Conservation (phyloP, 108 stramenopile species). For the Bacterosira constricta region DNA sequence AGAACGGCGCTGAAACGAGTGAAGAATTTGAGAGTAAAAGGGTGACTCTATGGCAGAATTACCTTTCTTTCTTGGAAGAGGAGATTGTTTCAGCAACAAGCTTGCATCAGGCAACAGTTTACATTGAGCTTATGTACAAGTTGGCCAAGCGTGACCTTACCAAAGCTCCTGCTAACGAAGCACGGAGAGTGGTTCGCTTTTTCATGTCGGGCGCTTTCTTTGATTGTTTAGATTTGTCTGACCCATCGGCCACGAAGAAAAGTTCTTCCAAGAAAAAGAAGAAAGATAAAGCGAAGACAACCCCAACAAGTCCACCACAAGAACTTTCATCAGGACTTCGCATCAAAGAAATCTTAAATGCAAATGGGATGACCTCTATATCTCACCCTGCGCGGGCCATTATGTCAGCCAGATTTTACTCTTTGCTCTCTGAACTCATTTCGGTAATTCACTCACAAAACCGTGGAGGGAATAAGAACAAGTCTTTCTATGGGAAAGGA, state of each 20-base stretch:
- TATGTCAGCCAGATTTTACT: slow-evolving; percentile 77
- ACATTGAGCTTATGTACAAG: slow-evolving; percentile 47
- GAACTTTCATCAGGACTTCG: slow-evolving; percentile 40
- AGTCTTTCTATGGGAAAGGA: slow-evolving; percentile 16
- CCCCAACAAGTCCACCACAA: slow-evolving; percentile 1
- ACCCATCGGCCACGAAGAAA: not conserved
- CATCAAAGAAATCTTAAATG: slow-evolving; percentile 31
- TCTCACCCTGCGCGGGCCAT: slow-evolving; percentile 52
- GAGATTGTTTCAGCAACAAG: slow-evolving; percentile 41
- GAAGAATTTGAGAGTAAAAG: slow-evolving; percentile 25
- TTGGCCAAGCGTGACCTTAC: slow-evolving; percentile 38
- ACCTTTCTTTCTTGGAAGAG: slow-evolving; percentile 45
- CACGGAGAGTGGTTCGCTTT: slow-evolving; percentile 52
- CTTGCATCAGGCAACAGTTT: slow-evolving; percentile 22
- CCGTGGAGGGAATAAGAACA: slow-evolving; percentile 14
- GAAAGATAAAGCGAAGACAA: slow-evolving; percentile 46
- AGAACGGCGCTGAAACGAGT: slow-evolving; percentile 7
- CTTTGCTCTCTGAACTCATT: slow-evolving; percentile 62
- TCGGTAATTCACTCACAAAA: slow-evolving; percentile 18
- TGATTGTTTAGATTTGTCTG: slow-evolving; percentile 51
- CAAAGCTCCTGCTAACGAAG: slow-evolving; percentile 32
- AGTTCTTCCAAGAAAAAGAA: slow-evolving; percentile 50
- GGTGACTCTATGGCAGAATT: slow-evolving; percentile 32
- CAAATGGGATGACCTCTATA: slow-evolving; percentile 8
- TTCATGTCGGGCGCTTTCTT: slow-evolving; percentile 80